A percentile compares a stretch with the other conserved stretches of the same genome.
Evolutionary conservation across 345 rosid genomes (phyloP).

Genomic region (Citrus cavaleriei): DNA sequence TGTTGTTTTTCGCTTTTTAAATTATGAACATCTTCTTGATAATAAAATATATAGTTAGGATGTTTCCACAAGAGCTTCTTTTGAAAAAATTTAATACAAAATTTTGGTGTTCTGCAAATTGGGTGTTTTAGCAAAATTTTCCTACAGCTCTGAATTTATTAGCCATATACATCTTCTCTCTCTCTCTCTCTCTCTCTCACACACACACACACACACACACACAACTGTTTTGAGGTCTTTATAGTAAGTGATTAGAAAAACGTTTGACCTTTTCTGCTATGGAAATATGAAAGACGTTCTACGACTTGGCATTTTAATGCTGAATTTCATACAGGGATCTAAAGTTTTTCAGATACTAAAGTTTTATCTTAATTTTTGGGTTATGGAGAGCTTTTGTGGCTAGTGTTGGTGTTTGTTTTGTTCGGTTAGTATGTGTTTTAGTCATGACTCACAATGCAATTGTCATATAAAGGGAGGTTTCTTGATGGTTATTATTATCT

Average conservation of each 20-base stretch:
- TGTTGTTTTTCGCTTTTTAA: not conserved
- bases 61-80: not conserved
- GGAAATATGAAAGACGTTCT: not conserved
- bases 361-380: not conserved
- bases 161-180: not conserved
- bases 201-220: not conserved
- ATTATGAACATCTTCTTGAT: not conserved
- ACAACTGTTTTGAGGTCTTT: not conserved
- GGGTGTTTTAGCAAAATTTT: not conserved
- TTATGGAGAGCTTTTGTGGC: not conserved
- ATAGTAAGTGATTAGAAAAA: not conserved
- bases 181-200: not conserved
- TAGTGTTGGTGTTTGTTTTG: not conserved
- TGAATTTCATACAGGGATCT: not conserved
- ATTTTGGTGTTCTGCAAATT: not conserved
- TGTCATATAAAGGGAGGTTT: not conserved
- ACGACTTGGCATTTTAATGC: not conserved
- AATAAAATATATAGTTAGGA: not conserved
- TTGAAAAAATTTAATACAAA: not conserved
- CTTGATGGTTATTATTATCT: not conserved
- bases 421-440: not conserved
- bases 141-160: not conserved
- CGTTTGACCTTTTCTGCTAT: not conserved
- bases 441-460: not conserved
- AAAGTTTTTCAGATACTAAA: not conserved